These are phyloP conservation scores for Mallotus japonicus DNA, from an alignment of 441 rosid species.

Conservation along the genomic window DNA sequence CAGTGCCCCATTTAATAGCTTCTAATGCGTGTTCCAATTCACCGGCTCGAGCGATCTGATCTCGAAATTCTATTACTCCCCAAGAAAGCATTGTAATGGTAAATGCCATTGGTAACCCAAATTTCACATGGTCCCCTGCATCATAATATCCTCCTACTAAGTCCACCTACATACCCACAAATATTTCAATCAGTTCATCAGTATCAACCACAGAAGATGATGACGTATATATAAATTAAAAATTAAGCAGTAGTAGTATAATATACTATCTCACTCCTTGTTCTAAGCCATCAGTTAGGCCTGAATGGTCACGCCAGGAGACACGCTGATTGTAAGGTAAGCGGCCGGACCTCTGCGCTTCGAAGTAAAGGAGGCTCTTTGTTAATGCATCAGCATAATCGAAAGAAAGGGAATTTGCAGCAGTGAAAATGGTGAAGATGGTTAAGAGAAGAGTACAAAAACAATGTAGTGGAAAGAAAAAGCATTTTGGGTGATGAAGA, in stretches of 20 bases:
- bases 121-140: slow-evolving; percentile 94
- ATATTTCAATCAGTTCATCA: too few species aligned
- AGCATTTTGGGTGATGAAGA: not conserved
- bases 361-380: slow-evolving; percentile 89
- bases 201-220: too few species aligned
- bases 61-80: slow-evolving; percentile 68
- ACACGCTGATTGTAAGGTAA: slow-evolving; percentile 83
- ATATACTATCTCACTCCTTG: slow-evolving; percentile 84
- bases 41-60: slow-evolving; percentile 59
- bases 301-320: slow-evolving; percentile 91
- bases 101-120: slow-evolving; percentile 93
- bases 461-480: not conserved
- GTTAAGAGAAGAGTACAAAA: slow-evolving; percentile 27
- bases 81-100: slow-evolving; percentile 90
- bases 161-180: slow-evolving; percentile 53
- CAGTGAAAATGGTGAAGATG: slow-evolving; percentile 27
- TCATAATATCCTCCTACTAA: slow-evolving; percentile 97
- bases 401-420: slow-evolving; percentile 19
- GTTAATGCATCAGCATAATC: slow-evolving; percentile 75
- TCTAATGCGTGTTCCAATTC: slow-evolving; percentile 79
- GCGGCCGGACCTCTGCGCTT: slow-evolving; percentile 90
- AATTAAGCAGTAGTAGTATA: not conserved
- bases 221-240: too few species aligned
- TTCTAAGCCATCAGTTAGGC: slow-evolving; percentile 89
- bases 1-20: slow-evolving; percentile 93